Evolutionary conservation across 2,329 filamentous ascomycete genomes (phyloP).

Genomic region (Pseudogymnoascus destructans): DNA sequence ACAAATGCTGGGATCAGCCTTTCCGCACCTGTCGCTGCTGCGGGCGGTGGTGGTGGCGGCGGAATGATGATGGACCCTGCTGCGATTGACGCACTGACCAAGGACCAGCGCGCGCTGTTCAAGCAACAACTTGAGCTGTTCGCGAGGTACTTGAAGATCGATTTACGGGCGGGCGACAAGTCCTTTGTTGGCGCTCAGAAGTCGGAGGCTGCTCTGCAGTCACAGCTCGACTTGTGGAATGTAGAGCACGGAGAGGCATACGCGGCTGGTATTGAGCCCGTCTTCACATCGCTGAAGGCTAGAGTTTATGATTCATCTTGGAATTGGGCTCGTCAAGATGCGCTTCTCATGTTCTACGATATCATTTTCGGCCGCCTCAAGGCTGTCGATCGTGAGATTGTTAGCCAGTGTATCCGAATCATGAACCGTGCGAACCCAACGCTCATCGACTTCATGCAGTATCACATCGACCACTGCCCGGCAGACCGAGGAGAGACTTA

Average conservation of each 20-base stretch:
- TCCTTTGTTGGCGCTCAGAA: slow-evolving; percentile 74
- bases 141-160: slow-evolving; percentile 92
- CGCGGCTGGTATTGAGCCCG: slow-evolving; percentile 82
- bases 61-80: slow-evolving; percentile 99
- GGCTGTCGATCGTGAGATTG: slow-evolving; percentile 91
- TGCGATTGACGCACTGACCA: slow-evolving; percentile 90
- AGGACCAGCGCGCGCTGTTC: slow-evolving; percentile 90
- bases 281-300: slow-evolving; percentile 87
- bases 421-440: slow-evolving; percentile 98
- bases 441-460: slow-evolving; percentile 97
- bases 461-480: slow-evolving; percentile 97
- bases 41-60: slow-evolving; percentile 53
- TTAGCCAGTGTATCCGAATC: slow-evolving; percentile 95
- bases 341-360: slow-evolving; percentile 96
- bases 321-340: slow-evolving; percentile 98
- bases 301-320: slow-evolving; percentile 95
- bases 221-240: slow-evolving; percentile 88
- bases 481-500: slow-evolving; percentile 96
- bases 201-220: slow-evolving; percentile 75
- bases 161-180: slow-evolving; percentile 92
- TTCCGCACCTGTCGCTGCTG: slow-evolving; percentile 61
- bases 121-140: slow-evolving; percentile 96
- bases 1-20: slow-evolving; percentile 70
- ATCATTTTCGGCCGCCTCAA: slow-evolving; percentile 94
- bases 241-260: slow-evolving; percentile 96